These are phyloP conservation scores for Hypoxylon trugodes DNA, from an alignment of 495 filamentous ascomycete genomes.

Conservation along the genomic window DNA sequence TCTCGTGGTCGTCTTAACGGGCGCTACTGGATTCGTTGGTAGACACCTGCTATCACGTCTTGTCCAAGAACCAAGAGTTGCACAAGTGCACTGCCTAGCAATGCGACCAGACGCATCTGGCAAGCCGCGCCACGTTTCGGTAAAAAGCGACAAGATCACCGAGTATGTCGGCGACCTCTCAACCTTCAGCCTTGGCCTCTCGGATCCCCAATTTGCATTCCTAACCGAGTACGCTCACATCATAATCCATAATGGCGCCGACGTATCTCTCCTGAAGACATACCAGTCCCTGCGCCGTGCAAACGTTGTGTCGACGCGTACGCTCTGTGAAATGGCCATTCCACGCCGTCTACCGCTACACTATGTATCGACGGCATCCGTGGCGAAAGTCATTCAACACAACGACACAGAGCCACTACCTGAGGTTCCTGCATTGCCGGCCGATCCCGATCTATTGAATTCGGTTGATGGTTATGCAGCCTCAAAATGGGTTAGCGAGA, in stretches of 20 bases:
- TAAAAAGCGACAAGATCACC: slow-evolving; percentile 39
- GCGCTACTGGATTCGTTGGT: slow-evolving; percentile 47
- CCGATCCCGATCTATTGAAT: too few relatives aligned
- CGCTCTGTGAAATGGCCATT: not conserved
- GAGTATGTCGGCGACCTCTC: slow-evolving; percentile 50
- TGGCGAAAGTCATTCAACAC: too few relatives aligned
- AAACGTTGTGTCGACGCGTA: slow-evolving; percentile 45
- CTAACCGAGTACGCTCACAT: slow-evolving; percentile 30
- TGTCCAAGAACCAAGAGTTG: not conserved
- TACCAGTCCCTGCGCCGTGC: slow-evolving; percentile 51
- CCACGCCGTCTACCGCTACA: not conserved
- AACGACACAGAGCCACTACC: too few relatives aligned
- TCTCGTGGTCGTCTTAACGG: slow-evolving; percentile 46
- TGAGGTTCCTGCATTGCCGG: too few relatives aligned
- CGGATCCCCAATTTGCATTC: not conserved
- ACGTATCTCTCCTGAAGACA: slow-evolving; percentile 56
- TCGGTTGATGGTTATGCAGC: too few relatives aligned
- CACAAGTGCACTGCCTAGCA: slow-evolving; percentile 33
- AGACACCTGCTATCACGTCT: too few relatives aligned
- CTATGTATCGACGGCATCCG: not conserved
- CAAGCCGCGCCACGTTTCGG: slow-evolving; percentile 23
- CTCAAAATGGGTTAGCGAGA: too few relatives aligned
- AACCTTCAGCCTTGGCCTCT: too few relatives aligned
- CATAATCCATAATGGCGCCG: slow-evolving; percentile 62
- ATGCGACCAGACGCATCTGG: slow-evolving; percentile 13